Base-by-base conservation (phyloP, 371 early-diverging fungal species). In the Apophysomyces sp. region DNA sequence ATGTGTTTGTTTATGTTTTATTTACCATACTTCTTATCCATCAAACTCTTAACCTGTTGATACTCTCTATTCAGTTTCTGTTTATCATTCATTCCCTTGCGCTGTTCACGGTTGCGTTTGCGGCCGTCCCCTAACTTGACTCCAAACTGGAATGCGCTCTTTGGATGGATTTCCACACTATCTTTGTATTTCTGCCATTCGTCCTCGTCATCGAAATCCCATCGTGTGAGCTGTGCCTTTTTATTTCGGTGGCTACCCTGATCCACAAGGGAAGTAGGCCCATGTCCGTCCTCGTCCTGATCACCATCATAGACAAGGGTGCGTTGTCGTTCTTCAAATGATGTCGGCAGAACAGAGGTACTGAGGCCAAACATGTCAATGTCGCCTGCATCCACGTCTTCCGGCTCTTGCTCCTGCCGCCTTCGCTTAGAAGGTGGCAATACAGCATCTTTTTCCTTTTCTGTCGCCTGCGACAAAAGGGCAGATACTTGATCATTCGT, bases 151-250 rank as follows among this genome's bases (percentile, higher is more conserved):
- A 81, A 85, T 2, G 88, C 90, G n/a, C 89, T 86, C 76, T 91
- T 89, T 0, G 91, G 89, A 32, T 89, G 74, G 29, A 88, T 85
- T 54, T 88, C 90, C 26, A 89, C 78, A 2, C 73, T 72, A 32
- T 87, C 89, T 65, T 90, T 90, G 62, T 92, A 88, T 36, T 79
- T 79, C 32, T 85, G 81, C 79, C 87, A 92, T 30, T 89, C 87
- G 52, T 89, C 91, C 62, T 91, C 90, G 32, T 83, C 84, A 30
- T 91, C 92, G 76, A 92, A 92, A 69, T 91, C 90, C 74, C 85
- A 91, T 15, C 91, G 80, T 2, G 86, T 81, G 28, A 88, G 62
- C 67, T 92, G 90, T 1, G 84, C 82, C 49, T 83, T 81, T 52
- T 90, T 90, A 65, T 88, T 87, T 44, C 81, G 78, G 52, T 85